Base-by-base conservation (phyloP, 1,139 yeast species). In the Ashbya aceris region DNA sequence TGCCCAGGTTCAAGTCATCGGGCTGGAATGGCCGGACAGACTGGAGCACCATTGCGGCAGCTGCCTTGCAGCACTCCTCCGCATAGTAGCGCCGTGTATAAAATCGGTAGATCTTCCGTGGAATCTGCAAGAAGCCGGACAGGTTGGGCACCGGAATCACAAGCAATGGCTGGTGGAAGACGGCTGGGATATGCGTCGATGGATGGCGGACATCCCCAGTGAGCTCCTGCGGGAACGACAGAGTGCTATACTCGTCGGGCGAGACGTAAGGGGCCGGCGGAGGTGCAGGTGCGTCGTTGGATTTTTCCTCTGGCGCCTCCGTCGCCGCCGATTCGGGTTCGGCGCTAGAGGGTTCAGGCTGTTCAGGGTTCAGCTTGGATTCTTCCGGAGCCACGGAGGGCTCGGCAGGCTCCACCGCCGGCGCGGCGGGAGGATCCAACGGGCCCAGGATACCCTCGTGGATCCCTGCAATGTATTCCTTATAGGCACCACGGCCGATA, bases 371-470 rank as follows among this genome's bases (percentile, higher is more conserved):
- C 40, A 23, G 46, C 48, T 33, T 45, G 47, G n/a, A 40, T 44
- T 3, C 38, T 33, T 17, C 23, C 23, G 23, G 5, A 17, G 23
- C 23, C 14, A 10, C 37, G 3, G 11, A 29, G 10, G 33, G 9
- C 28, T 8, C 30, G n/a, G 20, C 33, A 28, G 8, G 45, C 30
- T 40, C 45, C 30, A 40, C 45, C 29, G 43, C 40, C 10, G 47
- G 62, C 6, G 6, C 3, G 23, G 23, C 6, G 2, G 95, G 93
- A 44, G 73, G 72, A 27, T 81, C 87, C 46, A 89, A 67, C 2
- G 97, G 97, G 0, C 98, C 98, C 40, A 93, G 66, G 58, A 93
- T 71, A 7, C 98, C 99, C 65, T 93, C 98, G 55, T 91, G 96
- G 8, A 93, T 62, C 7, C 98, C 99, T 40, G 76, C 74, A 44